Evolutionary conservation across 352 stramenopile species (phyloP).

Genomic region (Globisporangium recalcitrans): DNA sequence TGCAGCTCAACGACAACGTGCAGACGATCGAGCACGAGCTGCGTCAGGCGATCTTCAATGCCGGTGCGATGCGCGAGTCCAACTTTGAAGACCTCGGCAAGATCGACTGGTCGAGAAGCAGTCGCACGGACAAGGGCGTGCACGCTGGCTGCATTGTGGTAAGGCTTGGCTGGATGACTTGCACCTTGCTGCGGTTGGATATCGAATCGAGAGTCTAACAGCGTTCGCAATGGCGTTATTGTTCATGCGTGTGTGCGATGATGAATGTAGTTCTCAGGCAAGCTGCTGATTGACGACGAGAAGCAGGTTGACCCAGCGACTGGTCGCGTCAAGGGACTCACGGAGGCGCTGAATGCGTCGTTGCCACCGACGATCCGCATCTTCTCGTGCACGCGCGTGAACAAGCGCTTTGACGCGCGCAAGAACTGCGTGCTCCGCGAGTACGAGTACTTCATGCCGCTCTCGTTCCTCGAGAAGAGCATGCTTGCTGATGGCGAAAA

Average conservation of each 20-base stretch:
- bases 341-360: conserved; percentile 66
- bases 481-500: conserved; percentile 23
- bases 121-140: conserved; percentile 90
- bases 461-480: conserved; percentile 63
- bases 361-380: conserved; percentile 80
- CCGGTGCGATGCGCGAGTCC: conserved; percentile 80
- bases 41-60: conserved; percentile 68
- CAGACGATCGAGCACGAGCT: conserved; percentile 83
- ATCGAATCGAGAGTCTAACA: neutral
- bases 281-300: conserved; percentile 82
- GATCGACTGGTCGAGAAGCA: conserved; percentile 88
- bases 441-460: conserved; percentile 90
- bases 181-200: neutral
- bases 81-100: conserved; percentile 86
- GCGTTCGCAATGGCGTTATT: neutral
- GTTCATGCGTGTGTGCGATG: neutral
- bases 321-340: conserved; percentile 52
- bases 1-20: conserved; percentile 78
- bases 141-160: conserved; percentile 88
- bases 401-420: conserved; percentile 87
- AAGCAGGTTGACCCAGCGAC: conserved; percentile 48
- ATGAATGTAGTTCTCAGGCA: conserved; percentile 68
- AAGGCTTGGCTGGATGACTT: neutral
- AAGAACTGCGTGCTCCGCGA: conserved; percentile 84
- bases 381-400: conserved; percentile 85